phyloP scores from a whole-genome alignment of 2,329 filamentous ascomycete genomes.

The Aspergillaceae sp. region DNA sequence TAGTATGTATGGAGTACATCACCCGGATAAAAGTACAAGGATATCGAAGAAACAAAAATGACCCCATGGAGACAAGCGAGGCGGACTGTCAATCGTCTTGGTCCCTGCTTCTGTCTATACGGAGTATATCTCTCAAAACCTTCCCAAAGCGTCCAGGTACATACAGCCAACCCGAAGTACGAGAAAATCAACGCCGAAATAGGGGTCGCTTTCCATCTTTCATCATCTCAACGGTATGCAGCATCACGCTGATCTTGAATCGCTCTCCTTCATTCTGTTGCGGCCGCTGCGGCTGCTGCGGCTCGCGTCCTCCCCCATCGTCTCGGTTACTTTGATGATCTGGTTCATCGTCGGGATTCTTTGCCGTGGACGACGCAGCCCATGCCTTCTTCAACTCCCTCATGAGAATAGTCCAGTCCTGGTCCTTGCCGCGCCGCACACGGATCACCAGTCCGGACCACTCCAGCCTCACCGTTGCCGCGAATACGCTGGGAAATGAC shows the following conservation, averaged over 20 bases:
- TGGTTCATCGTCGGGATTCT: too few species aligned
- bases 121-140: too few species aligned
- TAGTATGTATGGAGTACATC: not conserved
- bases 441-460: slow-evolving; percentile 14
- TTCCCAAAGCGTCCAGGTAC: too few species aligned
- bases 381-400: slow-evolving; percentile 9
- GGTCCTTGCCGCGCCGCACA: slow-evolving; percentile 10
- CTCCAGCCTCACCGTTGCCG: slow-evolving; percentile 13
- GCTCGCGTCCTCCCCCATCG: not conserved
- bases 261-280: not conserved
- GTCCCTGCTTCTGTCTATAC: not conserved
- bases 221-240: slow-evolving; percentile 6
- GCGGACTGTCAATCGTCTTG: too few species aligned
- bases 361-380: not conserved
- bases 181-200: too few species aligned
- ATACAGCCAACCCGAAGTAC: too few species aligned
- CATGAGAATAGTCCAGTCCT: slow-evolving; percentile 10
- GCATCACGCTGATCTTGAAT: slow-evolving; percentile 10
- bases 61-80: too few species aligned
- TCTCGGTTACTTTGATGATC: not conserved
- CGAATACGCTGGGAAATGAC: slow-evolving; percentile 3
- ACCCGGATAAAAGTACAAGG: too few species aligned
- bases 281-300: too few species aligned
- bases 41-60: too few species aligned
- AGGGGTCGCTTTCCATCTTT: not conserved